Base-by-base conservation (phyloP, 805 yeast genomes). In the Geotrichum ghanense region DNA sequence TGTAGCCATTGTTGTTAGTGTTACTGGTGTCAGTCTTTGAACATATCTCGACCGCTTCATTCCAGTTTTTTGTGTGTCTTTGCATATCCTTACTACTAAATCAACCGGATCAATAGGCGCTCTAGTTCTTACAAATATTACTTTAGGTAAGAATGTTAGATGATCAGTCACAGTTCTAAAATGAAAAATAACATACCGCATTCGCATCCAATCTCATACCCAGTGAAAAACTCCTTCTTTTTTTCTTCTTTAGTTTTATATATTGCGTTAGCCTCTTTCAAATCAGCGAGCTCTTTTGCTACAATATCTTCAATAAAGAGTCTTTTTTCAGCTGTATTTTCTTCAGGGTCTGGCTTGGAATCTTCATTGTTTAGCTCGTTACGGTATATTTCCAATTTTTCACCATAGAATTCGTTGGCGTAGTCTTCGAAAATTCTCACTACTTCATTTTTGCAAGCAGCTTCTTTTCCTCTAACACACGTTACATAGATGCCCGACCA, bases 401-500 rank as follows among this genome's bases (percentile, higher is more conserved):
- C 46, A 6, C 52, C 53, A 41, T 54, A 56, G 37, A 45, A 16
- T 41, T 44, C 43, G 22, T 55, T 58, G 6, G 54, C 45, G 31
- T 48, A 52, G 44, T 80, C 86, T 44, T 67, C 65, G 39, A 88
- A 72, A 7, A 86, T 59, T 48, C 68, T 62, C 50, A 75, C 70
- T 54, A 88, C 65, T 60, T 88, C 97, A 51, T 77, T 78, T n/a
- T 81, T 73, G 50, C 94, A 86, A 45, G 74, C 78, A 46, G 72
- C 72, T 61, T 92, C 98, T 49, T 81, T 78, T 34, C 83, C 82
- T 55, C 95, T 73, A 44, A 78, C 76, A 63, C 97, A 90, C 0
- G 97, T 84, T 10, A 88, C 95, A 63, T 84, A 92, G 0, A 92
- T 72, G 0, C 98, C 98, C 34, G 81, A 68, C 46, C 92, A 83